Base-by-base conservation (phyloP, 2,329 filamentous ascomycete genomes). In the Hypoxylon sp. region DNA sequence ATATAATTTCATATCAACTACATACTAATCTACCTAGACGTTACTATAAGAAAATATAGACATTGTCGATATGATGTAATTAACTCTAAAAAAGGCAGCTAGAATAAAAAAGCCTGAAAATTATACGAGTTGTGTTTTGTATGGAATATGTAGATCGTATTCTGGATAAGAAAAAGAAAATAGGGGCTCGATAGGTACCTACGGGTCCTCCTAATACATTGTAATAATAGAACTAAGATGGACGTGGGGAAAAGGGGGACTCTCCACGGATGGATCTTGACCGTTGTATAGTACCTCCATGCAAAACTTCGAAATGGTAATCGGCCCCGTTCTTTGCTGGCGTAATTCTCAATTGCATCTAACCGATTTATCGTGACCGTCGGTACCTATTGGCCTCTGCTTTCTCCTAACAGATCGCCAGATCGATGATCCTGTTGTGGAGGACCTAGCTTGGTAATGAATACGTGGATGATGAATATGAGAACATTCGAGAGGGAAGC, bases 341-440 rank as follows among this genome's bases (percentile, higher is more conserved):
- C 36, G 41, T 16, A 16, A 47, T 57, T 45, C 11, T 41, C 40
- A 16, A 46, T 58, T 49, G 38, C 51, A 43, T 49, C 35, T 49
- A 46, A 55, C 35, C 38, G 51, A 52, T 48, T 43, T 23, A 9
- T 27, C 20, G 25, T 42, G 36, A 34, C 43, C 23, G n/a, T 52
- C 40, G 47, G 51, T 40, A 38, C 26, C 21, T 19, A 19, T 30
- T 52, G 51, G 55, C 20, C 51, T 55, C 19, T 55, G 55, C 55
- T 58, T 36, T n/a, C 40, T 32, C 26, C 21, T 12, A 21, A 29
- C 15, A 51, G 51, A 58, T 58, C 51, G 38, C 17, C 31, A 45
- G 55, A 58, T 58, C 51, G 51, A 50, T 52, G 43, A 55, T 58
- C 55, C 12, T 40, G 21, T 50, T 15, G 21, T 48, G 15, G 51